Evolutionary conservation across 169 alveolate genomes (phyloP).

Genomic region (Cyclospora cayetanensis): DNA sequence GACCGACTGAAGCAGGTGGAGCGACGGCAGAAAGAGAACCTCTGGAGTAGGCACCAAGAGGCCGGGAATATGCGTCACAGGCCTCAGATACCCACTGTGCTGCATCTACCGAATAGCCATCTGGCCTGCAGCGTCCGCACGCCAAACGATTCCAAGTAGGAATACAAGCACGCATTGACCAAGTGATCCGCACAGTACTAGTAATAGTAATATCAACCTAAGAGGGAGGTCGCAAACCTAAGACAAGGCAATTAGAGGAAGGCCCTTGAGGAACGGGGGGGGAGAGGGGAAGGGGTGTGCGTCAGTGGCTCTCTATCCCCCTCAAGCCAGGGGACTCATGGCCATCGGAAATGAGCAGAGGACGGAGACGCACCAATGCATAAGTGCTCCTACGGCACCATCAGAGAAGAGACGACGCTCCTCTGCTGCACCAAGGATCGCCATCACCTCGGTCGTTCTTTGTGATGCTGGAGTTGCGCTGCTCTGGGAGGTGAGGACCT

Average conservation of each 20-base stretch:
- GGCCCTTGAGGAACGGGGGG: too few species aligned
- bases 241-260: too few species aligned
- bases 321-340: too few species aligned
- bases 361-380: conserved; percentile 6
- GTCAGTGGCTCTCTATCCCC: too few species aligned
- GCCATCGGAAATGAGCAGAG: background rate
- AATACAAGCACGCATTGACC: too few species aligned
- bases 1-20: background rate
- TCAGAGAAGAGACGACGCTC: conserved; percentile 17
- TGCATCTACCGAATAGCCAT: background rate
- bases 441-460: background rate
- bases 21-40: background rate
- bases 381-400: background rate
- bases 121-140: too few species aligned
- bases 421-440: conserved; percentile 24
- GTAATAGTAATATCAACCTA: too few species aligned
- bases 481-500: too few species aligned
- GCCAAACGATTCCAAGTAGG: too few species aligned
- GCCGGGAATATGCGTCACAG: background rate
- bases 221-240: too few species aligned
- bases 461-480: background rate
- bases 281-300: too few species aligned
- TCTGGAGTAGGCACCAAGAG: background rate
- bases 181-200: too few species aligned
- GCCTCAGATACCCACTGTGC: conserved; percentile 35